phyloP scores from a whole-genome alignment of 2,329 filamentous ascomycete genomes.

The Trichoderma sp. region DNA sequence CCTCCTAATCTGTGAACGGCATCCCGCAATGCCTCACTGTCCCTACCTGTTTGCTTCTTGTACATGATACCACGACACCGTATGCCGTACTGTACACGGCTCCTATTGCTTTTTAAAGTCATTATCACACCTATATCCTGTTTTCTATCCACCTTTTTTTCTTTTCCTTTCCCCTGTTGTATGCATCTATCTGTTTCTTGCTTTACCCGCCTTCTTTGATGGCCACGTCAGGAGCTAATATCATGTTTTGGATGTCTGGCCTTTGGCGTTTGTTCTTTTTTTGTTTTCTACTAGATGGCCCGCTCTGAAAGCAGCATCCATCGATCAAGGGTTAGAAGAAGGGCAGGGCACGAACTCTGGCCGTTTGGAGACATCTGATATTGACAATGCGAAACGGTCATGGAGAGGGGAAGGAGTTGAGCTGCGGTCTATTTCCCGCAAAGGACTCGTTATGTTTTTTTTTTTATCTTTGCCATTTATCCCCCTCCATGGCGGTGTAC shows the following conservation, averaged over 20 bases:
- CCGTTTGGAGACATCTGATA: constrained; percentile 11
- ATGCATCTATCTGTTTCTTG: constrained; percentile 10
- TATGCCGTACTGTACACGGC: constrained; percentile 32
- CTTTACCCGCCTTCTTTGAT: neutral
- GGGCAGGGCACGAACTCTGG: neutral
- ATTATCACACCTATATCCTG: constrained; percentile 19
- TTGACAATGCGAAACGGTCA: constrained; percentile 9
- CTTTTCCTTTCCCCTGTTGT: neutral
- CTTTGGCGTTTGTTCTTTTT: constrained; percentile 19
- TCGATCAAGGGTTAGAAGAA: constrained; percentile 10
- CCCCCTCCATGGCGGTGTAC: constrained; percentile 19
- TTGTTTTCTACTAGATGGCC: constrained; percentile 19
- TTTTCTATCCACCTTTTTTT: constrained; percentile 7
- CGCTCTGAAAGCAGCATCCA: constrained; percentile 2
- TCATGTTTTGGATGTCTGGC: constrained; percentile 22
- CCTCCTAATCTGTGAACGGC: constrained; percentile 14
- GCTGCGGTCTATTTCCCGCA: neutral
- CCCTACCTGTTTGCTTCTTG: constrained; percentile 33
- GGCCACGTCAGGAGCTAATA: constrained; percentile 8
- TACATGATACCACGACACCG: constrained; percentile 45
- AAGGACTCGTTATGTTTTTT: constrained; percentile 19
- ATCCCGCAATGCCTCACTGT: constrained; percentile 10
- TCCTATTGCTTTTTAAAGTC: constrained; percentile 8
- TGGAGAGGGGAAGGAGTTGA: constrained; percentile 21
- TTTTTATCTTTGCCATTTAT: constrained; percentile 8